Base-by-base conservation (phyloP, 306 rosid genomes). In the Ammopiptanthus mongolicus region DNA sequence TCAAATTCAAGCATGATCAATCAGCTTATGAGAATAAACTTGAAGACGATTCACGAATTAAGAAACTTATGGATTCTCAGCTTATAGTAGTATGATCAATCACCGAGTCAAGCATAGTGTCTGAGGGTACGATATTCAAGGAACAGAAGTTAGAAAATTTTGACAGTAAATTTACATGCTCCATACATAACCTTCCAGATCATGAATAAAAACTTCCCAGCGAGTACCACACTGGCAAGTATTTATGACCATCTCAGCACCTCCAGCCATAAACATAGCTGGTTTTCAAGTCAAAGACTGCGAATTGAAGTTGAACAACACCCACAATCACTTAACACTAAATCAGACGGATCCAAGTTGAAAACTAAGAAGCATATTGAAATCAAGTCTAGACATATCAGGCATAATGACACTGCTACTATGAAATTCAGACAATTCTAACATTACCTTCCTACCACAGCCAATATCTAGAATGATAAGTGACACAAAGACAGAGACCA, bases 311-410 rank as follows among this genome's bases (percentile, higher is more conserved):
- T 56, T 66, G 36, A 57, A 25, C 56, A 48, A 55, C 29, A 53
- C n/a, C 21, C 58, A 61, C 15, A 68, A 73, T 23, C 9, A 68
- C 74, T 56, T 8, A 2, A 41, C 47, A 61, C 48, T 59, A 74
- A 42, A 52, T 13, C 63, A 69, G n/a, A 62, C 8, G 29, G 71
- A 80, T 75, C 82, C 74, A 74, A 6, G 65, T 67, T 11, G 29
- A 67, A 81, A 68, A 36, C 59, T 18, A 62, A 31, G 50, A 8
- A 65, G 73, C 48, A 39, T 0, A n/a, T 1, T 1, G 4, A 60
- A 72, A 77, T 51, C 21, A 65, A 58, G 13, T n/a, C 31, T 33
- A 65, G 5, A 10, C 31, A 22, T 6, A 66, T 8, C 11, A 52
- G 60, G 61, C 60, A 61, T 25, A 67, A 67, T 42, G 42, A 18